These are phyloP conservation scores for Quercus mongolica DNA, from an alignment of 306 rosid genomes.

Conservation along the genomic window DNA sequence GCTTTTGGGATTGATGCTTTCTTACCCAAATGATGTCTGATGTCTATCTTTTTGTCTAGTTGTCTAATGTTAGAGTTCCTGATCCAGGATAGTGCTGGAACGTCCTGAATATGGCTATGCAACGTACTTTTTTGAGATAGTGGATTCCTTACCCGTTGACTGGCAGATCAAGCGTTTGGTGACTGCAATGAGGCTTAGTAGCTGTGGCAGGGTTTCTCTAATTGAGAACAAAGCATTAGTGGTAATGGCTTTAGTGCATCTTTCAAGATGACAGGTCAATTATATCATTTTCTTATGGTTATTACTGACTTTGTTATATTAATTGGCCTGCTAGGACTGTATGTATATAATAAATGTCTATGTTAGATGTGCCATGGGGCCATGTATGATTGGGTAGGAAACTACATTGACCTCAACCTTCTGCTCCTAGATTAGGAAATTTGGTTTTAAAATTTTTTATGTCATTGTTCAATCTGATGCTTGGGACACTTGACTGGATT, in stretches of 20 bases:
- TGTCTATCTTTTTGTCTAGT: slow-evolving; percentile 9
- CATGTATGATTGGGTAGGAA: no score
- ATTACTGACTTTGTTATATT: no score
- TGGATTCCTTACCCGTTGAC: slow-evolving; percentile 55
- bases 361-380: no score
- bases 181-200: slow-evolving; percentile 73
- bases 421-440: no score
- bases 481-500: no score
- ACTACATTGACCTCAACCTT: no score
- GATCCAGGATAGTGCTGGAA: slow-evolving; percentile 85
- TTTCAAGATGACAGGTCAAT: slow-evolving; percentile 4
- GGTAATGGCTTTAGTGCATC: slow-evolving; percentile 42
- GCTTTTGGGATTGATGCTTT: slow-evolving; percentile 1
- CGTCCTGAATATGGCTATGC: slow-evolving; percentile 97
- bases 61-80: slow-evolving; percentile 25
- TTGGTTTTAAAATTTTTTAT: no score
- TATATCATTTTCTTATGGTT: not conserved
- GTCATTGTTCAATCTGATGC: no score
- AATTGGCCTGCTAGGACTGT: no score
- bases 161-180: slow-evolving; percentile 97
- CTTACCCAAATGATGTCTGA: slow-evolving; percentile 15
- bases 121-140: slow-evolving; percentile 89
- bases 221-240: slow-evolving; percentile 66
- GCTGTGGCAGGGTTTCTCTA: slow-evolving; percentile 73
- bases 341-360: no score